A percentile compares a stretch with the other conserved stretches of the same genome.
These are phyloP conservation scores for Talaromyces atroroseus DNA, from an alignment of 2,329 filamentous ascomycete genomes.

Conservation along the genomic window DNA sequence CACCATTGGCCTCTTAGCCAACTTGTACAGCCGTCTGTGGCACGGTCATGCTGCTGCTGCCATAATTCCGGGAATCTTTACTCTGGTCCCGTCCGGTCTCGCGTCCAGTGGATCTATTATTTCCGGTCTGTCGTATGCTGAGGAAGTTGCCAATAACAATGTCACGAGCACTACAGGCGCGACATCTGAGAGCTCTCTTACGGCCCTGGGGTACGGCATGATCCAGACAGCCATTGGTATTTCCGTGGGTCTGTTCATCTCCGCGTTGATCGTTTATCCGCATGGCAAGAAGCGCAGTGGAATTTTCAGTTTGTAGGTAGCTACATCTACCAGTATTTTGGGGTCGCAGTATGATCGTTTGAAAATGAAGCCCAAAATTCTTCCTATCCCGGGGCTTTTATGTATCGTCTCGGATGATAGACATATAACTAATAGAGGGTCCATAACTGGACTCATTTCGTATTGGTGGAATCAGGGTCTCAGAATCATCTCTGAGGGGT, in stretches of 20 bases:
- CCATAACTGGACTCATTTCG: too few relatives aligned
- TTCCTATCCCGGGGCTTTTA: too few relatives aligned
- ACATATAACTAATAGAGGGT: too few relatives aligned
- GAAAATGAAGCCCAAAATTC: too few relatives aligned
- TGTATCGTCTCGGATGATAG: too few relatives aligned
- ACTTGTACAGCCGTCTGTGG: conserved; percentile 67
- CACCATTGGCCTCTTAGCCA: conserved; percentile 70
- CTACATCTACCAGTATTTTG: too few relatives aligned
- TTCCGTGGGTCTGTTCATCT: conserved; percentile 44
- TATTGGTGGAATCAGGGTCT: too few relatives aligned
- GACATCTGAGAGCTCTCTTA: conserved; percentile 22
- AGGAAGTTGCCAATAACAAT: conserved; percentile 40
- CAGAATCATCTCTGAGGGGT: too few relatives aligned
- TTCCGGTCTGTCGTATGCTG: conserved; percentile 52
- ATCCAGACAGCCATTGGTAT: conserved; percentile 46
- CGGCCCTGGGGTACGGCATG: conserved; percentile 44
- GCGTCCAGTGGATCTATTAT: conserved; percentile 55
- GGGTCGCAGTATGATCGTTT: too few relatives aligned
- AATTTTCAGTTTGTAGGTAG: conserved; percentile 37
- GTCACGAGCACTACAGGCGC: conserved; percentile 26
- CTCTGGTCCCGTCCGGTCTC: conserved; percentile 58
- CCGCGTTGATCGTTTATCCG: conserved; percentile 44
- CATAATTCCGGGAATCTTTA: conserved; percentile 83
- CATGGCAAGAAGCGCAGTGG: conserved; percentile 45
- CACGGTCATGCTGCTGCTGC: conserved; percentile 80